Base-by-base conservation (phyloP, 2,329 filamentous ascomycete genomes). In the Knoxdaviesia capensis region DNA sequence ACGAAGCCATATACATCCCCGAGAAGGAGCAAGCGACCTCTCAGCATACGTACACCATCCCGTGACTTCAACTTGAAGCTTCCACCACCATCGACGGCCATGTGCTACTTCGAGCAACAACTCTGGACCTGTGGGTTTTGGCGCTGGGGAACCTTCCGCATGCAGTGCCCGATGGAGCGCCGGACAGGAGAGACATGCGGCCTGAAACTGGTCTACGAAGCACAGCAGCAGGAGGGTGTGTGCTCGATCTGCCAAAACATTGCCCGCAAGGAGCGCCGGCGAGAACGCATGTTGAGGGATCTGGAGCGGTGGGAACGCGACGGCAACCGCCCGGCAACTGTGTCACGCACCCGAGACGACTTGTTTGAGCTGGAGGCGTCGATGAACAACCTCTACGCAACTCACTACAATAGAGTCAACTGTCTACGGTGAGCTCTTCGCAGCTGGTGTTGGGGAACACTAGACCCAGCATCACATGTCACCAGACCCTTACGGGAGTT, bases 51-150 rank as follows among this genome's bases (percentile, higher is more conserved):
- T 20, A 2, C 20, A 20, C 20, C 20, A 20, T 20, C 20, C 20
- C 20, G 20, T 20, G 20, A 41, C 30, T 42, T 44, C 42, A 37
- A 41, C 40, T 43, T 45, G 43, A 45, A 37, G 46, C 47, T 45
- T 46, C 43, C 10, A 31, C 5, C 7, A 47, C 48, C 48, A 50
- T 44, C 43, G 38, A 31, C 44, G 43, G 42, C 43, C 51, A 94
- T 96, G 88, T 94, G 88, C 66, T 94, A 90, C 69, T 96, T 87
- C 68, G 86, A 94, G 54, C 81, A 88, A 62, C 85, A 80, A 59
- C 72, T 75, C 52, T 94, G 82, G 71, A 61, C 61, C 44, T 96
- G 88, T 64, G 81, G 82, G 54, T 88, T 85, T 69, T 94, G 81
- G 79, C 85, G 86, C 61, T 96, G 87, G 87, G 82, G 84, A 50